A percentile compares a stretch with the other conserved stretches of the same genome.
Evolutionary conservation across 225 moss, liverwort and hornwort genomes (phyloP).

Genomic region (Thuidium tamariscinum): DNA sequence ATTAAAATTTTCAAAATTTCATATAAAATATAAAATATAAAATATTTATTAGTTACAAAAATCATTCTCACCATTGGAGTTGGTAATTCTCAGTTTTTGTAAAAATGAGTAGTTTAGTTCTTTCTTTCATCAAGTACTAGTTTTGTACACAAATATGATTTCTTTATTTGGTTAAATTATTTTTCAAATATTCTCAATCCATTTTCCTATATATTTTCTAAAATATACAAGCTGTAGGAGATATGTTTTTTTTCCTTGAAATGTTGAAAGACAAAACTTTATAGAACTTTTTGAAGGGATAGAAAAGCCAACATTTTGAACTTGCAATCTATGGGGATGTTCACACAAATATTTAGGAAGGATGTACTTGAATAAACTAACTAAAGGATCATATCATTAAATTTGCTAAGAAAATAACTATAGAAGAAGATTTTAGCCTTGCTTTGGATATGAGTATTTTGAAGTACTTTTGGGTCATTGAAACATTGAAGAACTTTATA

Average conservation of each 20-base stretch:
- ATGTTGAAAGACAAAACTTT: not conserved
- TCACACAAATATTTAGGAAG: not conserved
- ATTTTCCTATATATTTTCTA: not conserved
- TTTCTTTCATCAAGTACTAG: not conserved
- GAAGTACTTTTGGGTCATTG: too few relatives aligned
- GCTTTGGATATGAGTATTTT: not conserved
- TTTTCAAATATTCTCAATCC: not conserved
- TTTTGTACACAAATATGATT: not conserved
- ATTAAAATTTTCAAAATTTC: not conserved
- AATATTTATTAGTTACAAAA: not conserved
- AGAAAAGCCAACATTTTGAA: too few relatives aligned
- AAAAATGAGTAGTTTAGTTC: not conserved
- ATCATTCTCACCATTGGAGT: not conserved
- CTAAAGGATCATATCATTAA: fast-evolving
- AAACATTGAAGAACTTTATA: not conserved
- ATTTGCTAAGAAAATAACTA: too few relatives aligned
- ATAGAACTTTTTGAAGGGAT: not conserved
- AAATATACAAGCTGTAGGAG: not conserved
- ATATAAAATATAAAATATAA: fast-evolving
- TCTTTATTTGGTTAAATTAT: not conserved
- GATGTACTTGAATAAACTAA: not conserved
- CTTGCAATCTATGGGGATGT: fast-evolving
- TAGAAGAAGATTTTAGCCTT: fast-evolving
- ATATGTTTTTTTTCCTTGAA: not conserved
- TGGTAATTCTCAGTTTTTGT: not conserved